Conservation (phyloP, 1,284 basidiomycete species). For the Puccinia horiana region DNA sequence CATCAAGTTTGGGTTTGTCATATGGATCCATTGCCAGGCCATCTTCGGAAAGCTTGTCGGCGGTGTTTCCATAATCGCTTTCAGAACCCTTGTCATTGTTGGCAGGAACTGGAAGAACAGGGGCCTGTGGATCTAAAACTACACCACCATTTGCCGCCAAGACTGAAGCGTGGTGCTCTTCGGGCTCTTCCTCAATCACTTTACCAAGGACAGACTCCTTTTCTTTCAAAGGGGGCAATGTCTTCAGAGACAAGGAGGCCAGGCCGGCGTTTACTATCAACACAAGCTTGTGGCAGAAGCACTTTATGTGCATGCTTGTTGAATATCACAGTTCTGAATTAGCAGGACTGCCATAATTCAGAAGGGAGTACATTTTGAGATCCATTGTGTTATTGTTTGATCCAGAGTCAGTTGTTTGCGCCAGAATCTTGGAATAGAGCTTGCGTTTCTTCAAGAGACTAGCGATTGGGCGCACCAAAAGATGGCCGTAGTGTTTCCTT, state of each 20-base stretch:
- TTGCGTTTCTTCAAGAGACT: background rate
- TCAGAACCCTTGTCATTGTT: too few species aligned
- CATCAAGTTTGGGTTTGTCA: background rate
- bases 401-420: too few species aligned
- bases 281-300: background rate
- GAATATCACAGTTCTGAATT: background rate
- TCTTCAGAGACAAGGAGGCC: background rate
- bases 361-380: background rate
- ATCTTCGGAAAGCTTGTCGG: background rate
- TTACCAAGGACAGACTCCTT: background rate
- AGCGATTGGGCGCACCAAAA: background rate
- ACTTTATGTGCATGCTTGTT: background rate
- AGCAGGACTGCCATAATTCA: background rate
- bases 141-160: background rate
- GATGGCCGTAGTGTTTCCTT: background rate
- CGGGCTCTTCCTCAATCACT: background rate
- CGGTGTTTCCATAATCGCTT: background rate
- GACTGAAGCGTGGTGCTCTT: background rate
- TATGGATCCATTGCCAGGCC: background rate
- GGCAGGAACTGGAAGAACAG: too few species aligned
- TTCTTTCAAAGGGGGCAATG: background rate
- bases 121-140: too few species aligned
- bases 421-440: too few species aligned
- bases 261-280: background rate
- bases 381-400: too few species aligned